phyloP scores from a whole-genome alignment of 768 basidiomycete species.

The Fistulinella prunicolor region DNA sequence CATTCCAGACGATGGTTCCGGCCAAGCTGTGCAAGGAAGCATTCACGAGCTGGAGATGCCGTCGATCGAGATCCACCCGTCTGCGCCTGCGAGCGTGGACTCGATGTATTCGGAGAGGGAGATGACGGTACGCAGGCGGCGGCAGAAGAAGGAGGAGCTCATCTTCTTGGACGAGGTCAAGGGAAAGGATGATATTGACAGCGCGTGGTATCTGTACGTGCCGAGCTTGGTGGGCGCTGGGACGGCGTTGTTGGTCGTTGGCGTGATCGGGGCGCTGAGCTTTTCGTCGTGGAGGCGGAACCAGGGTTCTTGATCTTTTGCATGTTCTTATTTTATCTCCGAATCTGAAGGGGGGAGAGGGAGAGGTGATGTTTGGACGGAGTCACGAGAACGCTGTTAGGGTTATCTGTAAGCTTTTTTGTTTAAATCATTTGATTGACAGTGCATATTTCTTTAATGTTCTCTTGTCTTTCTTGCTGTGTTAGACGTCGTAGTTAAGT shows the following conservation, averaged over 20 bases:
- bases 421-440: not conserved
- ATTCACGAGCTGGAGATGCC: constrained; percentile 63
- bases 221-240: constrained; percentile 81
- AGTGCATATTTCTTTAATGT: constrained; percentile 14
- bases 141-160: constrained; percentile 57
- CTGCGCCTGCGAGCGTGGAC: constrained; percentile 25
- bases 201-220: constrained; percentile 76
- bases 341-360: no score
- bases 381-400: not conserved
- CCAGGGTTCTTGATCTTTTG: constrained; percentile 48
- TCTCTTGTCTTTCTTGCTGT: constrained; percentile 12
- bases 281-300: constrained; percentile 68
- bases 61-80: constrained; percentile 48
- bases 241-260: constrained; percentile 77
- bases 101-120: constrained; percentile 30
- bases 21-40: constrained; percentile 24
- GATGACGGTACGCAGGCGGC: constrained; percentile 41
- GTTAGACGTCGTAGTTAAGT: constrained; percentile 10
- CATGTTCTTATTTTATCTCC: no score
- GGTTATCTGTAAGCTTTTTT: constrained; percentile 11
- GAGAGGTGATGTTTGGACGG: not conserved
- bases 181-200: constrained; percentile 56
- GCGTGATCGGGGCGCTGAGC: constrained; percentile 74
- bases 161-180: constrained; percentile 44
- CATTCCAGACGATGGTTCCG: constrained; percentile 48